phyloP scores from a whole-genome alignment of 345 rosid genomes.

The Euphorbia tirucalli region DNA sequence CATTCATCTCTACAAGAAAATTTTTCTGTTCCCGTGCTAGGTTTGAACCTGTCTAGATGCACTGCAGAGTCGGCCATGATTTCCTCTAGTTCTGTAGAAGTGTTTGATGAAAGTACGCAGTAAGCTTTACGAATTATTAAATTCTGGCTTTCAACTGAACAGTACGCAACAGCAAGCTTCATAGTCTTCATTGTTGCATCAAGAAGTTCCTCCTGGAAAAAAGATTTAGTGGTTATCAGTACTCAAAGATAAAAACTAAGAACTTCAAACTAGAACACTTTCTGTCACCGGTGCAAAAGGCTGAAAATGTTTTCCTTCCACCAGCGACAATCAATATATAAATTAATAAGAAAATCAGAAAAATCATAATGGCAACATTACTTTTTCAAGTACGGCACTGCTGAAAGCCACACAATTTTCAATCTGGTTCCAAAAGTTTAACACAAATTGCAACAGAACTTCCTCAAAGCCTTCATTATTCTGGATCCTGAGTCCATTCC shows the following conservation, averaged over 20 bases:
- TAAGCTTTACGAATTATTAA: conserved; percentile 59
- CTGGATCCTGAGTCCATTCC: conserved; percentile 48
- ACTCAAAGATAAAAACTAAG: background rate
- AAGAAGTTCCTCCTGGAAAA: conserved; percentile 61
- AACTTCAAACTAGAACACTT: background rate
- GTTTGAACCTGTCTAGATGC: conserved; percentile 35
- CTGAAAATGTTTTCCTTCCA: background rate
- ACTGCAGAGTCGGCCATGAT: conserved; percentile 28
- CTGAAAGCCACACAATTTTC: conserved; percentile 40
- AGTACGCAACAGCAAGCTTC: conserved; percentile 65
- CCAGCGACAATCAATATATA: background rate
- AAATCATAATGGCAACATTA: conserved; percentile 11
- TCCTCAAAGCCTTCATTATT: conserved; percentile 60
- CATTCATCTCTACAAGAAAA: conserved; percentile 57
- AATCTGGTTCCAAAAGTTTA: conserved; percentile 64
- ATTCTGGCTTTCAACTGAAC: conserved; percentile 64
- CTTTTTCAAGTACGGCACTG: conserved; percentile 36
- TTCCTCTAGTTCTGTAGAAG: conserved; percentile 44
- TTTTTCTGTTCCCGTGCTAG: conserved; percentile 27
- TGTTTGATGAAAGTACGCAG: conserved; percentile 46
- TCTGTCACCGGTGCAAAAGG: background rate
- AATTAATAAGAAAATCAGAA: background rate
- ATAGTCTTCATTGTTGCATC: conserved; percentile 62
- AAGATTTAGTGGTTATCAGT: background rate
- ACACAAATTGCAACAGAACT: conserved; percentile 44